Base-by-base conservation (phyloP, 2,329 filamentous ascomycete species). In the Aspergillus flavus region DNA sequence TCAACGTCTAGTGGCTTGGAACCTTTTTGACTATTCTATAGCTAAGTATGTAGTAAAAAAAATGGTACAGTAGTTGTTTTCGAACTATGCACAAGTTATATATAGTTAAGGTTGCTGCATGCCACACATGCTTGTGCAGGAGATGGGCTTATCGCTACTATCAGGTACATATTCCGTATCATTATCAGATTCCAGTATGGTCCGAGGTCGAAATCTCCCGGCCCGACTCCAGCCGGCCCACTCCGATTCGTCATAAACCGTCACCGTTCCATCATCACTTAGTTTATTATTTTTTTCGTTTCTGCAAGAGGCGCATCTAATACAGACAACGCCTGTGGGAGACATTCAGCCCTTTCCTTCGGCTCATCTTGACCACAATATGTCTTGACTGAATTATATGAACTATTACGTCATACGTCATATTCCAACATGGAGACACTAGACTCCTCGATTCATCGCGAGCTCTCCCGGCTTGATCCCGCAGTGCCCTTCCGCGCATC, bases 401-500 rank as follows among this genome's bases (percentile, higher is more conserved):
- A 30, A 30, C 41, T 21, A 6, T 36, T 30, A 36, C 32, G n/a
- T 43, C 34, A 57, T 45, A 23, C 7, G 28, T 32, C 14, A 14
- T 21, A 50, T 36, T 56, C 36, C 57, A 57, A 30, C 41, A 62
- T 62, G 61, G 62, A 64, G 55, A 69, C 54, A 57, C 77, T 82
- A 73, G 81, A 85, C 72, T 76, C 80, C 69, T 67, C 74, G 63
- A 78, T 89, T 66, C 69, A 79, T 62, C 79, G 80, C 65, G 87
- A 90, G 75, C 81, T 90, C 66, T 80, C 82, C 39, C 83, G 82
- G 66, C 83, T 87, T 74, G 83, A 89, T 72, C 83, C 86, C 68
- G 78, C 82, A 63, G 79, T 95, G 45, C 88, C 93, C 50, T 97
- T 98, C 81, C 91, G 90, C 76, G 91, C 92, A 6, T 85, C 84